Conservation (phyloP, 345 rosid genomes). For the Mangifera indica region DNA sequence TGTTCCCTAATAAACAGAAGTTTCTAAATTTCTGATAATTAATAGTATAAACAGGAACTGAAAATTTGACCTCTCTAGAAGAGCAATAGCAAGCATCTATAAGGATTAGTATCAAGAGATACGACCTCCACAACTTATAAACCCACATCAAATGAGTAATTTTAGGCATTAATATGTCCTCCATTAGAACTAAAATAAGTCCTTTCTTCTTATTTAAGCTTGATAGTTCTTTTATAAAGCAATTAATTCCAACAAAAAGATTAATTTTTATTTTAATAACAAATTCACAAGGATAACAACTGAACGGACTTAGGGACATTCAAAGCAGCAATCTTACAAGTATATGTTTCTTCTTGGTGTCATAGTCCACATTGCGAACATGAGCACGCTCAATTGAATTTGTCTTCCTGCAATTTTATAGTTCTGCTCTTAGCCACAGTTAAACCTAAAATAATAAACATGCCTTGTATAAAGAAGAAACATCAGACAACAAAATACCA, state of each 20-base stretch:
- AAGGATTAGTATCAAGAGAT: not conserved
- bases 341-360: slow-evolving; percentile 59
- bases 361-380: slow-evolving; percentile 63
- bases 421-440: slow-evolving; percentile 11
- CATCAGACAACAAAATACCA: not conserved
- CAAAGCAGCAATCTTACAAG: slow-evolving; percentile 48
- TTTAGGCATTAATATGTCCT: not conserved
- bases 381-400: slow-evolving; percentile 64
- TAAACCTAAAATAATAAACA: not conserved
- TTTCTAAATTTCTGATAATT: not conserved
- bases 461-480: slow-evolving; percentile 4
- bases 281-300: no score
- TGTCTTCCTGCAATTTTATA: slow-evolving; percentile 53
- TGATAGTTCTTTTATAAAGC: no score
- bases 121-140: not conserved
- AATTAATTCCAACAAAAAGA: no score
- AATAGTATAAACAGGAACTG: no score
- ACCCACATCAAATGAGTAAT: not conserved
- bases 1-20: not conserved
- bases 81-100: slow-evolving; percentile 3
- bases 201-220: not conserved
- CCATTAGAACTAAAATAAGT: not conserved
- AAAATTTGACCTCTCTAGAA: not conserved
- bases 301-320: slow-evolving; percentile 3
- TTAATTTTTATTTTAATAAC: no score